phyloP scores from a whole-genome alignment of 2,329 filamentous ascomycete genomes.

The Coniella vitis region DNA sequence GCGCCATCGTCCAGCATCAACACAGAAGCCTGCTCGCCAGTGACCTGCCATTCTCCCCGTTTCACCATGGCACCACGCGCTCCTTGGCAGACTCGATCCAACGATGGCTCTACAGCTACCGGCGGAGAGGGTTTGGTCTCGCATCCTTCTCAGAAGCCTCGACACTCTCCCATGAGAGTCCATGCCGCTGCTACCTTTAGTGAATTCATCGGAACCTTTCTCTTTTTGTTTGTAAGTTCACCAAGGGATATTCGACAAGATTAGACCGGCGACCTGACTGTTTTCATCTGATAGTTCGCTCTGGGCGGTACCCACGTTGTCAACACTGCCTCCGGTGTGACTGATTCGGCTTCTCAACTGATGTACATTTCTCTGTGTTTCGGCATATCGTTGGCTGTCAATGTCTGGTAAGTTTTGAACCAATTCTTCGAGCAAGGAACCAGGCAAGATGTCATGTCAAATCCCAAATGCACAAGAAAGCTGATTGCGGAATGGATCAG shows the following conservation, averaged over 20 bases:
- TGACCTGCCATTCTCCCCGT: too few species aligned
- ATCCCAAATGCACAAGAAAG: too few species aligned
- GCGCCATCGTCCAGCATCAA: neutral
- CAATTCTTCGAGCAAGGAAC: neutral
- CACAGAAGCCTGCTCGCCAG: neutral
- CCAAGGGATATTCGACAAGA: neutral
- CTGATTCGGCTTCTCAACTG: slow-evolving; percentile 25
- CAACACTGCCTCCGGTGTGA: slow-evolving; percentile 19
- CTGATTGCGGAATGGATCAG: neutral
- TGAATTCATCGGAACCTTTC: slow-evolving; percentile 47
- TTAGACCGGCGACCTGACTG: neutral
- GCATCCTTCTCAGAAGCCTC: slow-evolving; percentile 1
- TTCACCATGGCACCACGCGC: slow-evolving; percentile 14
- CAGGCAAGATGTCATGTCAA: too few species aligned
- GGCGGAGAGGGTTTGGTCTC: slow-evolving; percentile 8
- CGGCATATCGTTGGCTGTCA: slow-evolving; percentile 43
- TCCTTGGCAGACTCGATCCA: slow-evolving; percentile 4
- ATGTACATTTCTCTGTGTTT: slow-evolving; percentile 46
- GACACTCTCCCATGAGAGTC: slow-evolving; percentile 21
- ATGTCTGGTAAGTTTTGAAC: slow-evolving; percentile 35
- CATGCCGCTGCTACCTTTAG: slow-evolving; percentile 36
- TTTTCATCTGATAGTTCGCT: slow-evolving; percentile 16
- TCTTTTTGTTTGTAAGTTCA: slow-evolving; percentile 37
- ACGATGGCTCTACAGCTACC: slow-evolving; percentile 5
- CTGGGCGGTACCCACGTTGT: slow-evolving; percentile 24